Base-by-base conservation (phyloP, 306 rosid species). In the Amphicarpaea edgeworthii region DNA sequence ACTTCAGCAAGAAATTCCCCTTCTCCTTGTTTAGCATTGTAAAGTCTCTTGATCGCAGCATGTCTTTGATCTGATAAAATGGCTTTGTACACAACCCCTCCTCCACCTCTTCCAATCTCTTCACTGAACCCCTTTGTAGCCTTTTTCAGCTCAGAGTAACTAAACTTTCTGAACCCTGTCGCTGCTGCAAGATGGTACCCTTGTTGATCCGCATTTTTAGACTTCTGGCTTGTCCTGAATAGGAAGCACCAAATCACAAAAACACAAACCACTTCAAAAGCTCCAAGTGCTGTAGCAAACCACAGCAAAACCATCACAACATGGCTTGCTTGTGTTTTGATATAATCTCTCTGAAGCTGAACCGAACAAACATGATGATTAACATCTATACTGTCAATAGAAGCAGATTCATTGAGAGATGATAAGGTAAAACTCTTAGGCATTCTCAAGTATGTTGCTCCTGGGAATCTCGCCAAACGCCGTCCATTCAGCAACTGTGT, bases 31-130 rank as follows among this genome's bases (percentile, higher is more conserved):
- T 47, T 57, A n/a, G 87, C 88, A n/a, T 70, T 80, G 9, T 70
- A 30, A 0, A 89, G 86, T 23, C 65, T 34, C 68, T 89, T 86
- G 9, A 86, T 55, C 16, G 93, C 90, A 0, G 78, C 89, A 6
- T 80, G 72, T 71, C 88, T 68, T 58, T 59, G 65, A 58, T 88
- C 90, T 1, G 81, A 51, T 21, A 84, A 68, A 1, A 79, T 7
- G 0, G 83, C 93, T 80, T 70, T 86, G 77, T 84, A 88, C 8
- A 88, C 88, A 74, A 71, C 38, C 10, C 90, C 93, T 41, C 83
- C 85, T 3, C 75, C 81, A 1, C 92, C 92, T 61, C 87, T 84
- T 55, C 92, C 92, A 43, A 84, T 80, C 81, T 86, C 90, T 71
- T 86, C 30, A 4, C 58, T 62, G 34, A 88, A 86, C 57, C 70